Evolutionary conservation across 164 flowering plant species (phyloP), one percentile per base, ranked within the genome.

Genomic region (Saururus chinensis): DNA sequence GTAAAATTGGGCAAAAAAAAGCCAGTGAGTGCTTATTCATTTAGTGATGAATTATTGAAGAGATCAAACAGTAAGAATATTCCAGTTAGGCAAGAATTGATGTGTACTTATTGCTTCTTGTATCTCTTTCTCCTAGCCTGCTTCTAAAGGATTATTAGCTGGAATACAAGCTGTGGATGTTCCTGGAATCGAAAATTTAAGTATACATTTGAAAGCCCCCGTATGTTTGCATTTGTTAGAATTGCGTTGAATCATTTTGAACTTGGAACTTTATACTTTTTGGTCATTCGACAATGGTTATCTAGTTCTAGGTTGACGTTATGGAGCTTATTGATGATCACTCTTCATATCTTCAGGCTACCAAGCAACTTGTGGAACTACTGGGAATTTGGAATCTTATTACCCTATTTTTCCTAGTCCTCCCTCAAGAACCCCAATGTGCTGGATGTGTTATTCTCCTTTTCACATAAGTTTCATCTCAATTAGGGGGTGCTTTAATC

Each of bases 141-240:
- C 87, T 91, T 58, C 45, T 13, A 41, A 41, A 41, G 45, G 99
- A n/a, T n/a, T n/a, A 65, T 80, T 95, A 61, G 99, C 99, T 59
- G 99, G 99, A 79, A 95, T 95, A 64, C 90, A 91, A 75, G 80
- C 95, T 8, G 75, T 89, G 45, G 72, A 77, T 51, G 66, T 81
- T 49, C 84, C 81, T 26, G 99, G 98, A 30, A 85, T 91, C 65
- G 93, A 91, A 72, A 95, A 89, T 79, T 98, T 87, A 80, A 76
- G 92, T 60, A 14, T n/a, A 37, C 54, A 13, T 41, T 49, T 52
- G 23, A 19, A n/a, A 11, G 23, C 55, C 19, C 21, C 24, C n/a
- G 20, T 4, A 4, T 16, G 16, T 16, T 5, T 41, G 40, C 16
- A 22, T 45, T 40, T 22, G 5, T 14, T 5, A 4, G 23, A 30